These are phyloP conservation scores for Diplotaxis tenuifolia DNA, from an alignment of 345 rosid genomes.

Conservation along the genomic window DNA sequence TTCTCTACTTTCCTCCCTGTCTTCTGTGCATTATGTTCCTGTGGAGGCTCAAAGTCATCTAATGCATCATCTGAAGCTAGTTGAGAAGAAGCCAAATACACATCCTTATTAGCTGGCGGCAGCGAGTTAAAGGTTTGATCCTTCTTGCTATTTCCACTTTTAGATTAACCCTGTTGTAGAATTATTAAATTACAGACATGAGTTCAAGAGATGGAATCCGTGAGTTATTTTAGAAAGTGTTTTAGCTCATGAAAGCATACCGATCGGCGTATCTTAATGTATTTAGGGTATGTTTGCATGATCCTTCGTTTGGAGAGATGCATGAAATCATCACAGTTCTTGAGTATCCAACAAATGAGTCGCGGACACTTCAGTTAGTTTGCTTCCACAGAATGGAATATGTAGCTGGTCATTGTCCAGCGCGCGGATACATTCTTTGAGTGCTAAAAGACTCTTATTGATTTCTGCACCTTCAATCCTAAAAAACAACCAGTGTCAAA, in stretches of 20 bases:
- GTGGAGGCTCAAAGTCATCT: slow-evolving; percentile 54
- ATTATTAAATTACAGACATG: slow-evolving; percentile 17
- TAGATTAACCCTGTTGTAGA: slow-evolving; percentile 80
- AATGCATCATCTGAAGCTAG: slow-evolving; percentile 47
- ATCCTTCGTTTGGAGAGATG: slow-evolving; percentile 95
- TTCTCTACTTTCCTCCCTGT: slow-evolving; percentile 50
- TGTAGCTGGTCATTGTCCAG: slow-evolving; percentile 94
- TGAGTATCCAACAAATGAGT: slow-evolving; percentile 94
- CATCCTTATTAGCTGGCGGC: slow-evolving; percentile 55
- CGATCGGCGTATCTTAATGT: slow-evolving; percentile 96
- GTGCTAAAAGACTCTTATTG: slow-evolving; percentile 94
- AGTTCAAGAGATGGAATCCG: neutral
- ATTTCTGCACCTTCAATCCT: slow-evolving; percentile 97
- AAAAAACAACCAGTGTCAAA: neutral
- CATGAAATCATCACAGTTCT: slow-evolving; percentile 96
- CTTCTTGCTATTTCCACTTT: slow-evolving; percentile 76
- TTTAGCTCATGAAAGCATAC: slow-evolving; percentile 39
- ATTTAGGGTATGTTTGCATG: slow-evolving; percentile 92
- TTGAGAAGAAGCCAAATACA: slow-evolving; percentile 45
- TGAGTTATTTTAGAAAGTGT: neutral
- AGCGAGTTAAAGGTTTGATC: slow-evolving; percentile 56
- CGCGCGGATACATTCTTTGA: slow-evolving; percentile 96
- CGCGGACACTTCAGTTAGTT: slow-evolving; percentile 95
- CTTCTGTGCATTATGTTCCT: slow-evolving; percentile 53
- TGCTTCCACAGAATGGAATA: slow-evolving; percentile 94